These are phyloP conservation scores for Debaryomyces fabryi DNA, from an alignment of 1,139 yeast species.

Conservation along the genomic window DNA sequence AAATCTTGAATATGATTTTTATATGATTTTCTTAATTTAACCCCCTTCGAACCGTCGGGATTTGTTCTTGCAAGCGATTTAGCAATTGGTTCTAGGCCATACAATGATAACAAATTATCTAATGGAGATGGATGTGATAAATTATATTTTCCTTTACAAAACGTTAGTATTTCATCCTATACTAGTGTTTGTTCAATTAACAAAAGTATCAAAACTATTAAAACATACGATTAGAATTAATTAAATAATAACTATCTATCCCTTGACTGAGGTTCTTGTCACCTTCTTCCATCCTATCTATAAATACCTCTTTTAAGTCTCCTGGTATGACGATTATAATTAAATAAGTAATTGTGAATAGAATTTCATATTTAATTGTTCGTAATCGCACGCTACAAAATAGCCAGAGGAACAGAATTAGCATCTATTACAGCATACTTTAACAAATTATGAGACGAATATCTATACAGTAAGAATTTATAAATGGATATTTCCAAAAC, in stretches of 20 bases:
- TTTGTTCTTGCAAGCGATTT: conserved; percentile 84
- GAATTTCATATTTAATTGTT: not conserved
- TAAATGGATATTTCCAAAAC: not conserved
- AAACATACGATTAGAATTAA: conserved; percentile 27
- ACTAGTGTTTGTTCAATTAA: not conserved
- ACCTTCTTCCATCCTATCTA: conserved; percentile 6
- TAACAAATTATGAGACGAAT: conserved; percentile 4
- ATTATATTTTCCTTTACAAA: conserved; percentile 34
- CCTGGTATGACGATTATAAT: not conserved
- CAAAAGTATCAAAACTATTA: not conserved
- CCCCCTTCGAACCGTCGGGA: conserved; percentile 87
- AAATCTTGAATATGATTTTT: conserved; percentile 87
- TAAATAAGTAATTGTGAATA: not conserved
- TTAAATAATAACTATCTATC: conserved; percentile 24
- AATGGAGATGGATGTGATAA: conserved; percentile 68
- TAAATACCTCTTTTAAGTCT: not conserved
- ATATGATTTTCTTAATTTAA: conserved; percentile 88
- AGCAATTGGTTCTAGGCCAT: conserved; percentile 69
- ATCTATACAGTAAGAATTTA: conserved; percentile 6
- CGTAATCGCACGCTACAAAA: not conserved
- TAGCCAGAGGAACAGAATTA: not conserved
- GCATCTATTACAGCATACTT: not conserved
- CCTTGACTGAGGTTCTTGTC: conserved; percentile 12
- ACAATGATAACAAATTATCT: conserved; percentile 68
- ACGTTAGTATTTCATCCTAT: conserved; percentile 15